A percentile compares a stretch with the other conserved stretches of the same genome.
phyloP scores from a whole-genome alignment of 169 alveolate genomes.

The Perkinsus olseni region DNA sequence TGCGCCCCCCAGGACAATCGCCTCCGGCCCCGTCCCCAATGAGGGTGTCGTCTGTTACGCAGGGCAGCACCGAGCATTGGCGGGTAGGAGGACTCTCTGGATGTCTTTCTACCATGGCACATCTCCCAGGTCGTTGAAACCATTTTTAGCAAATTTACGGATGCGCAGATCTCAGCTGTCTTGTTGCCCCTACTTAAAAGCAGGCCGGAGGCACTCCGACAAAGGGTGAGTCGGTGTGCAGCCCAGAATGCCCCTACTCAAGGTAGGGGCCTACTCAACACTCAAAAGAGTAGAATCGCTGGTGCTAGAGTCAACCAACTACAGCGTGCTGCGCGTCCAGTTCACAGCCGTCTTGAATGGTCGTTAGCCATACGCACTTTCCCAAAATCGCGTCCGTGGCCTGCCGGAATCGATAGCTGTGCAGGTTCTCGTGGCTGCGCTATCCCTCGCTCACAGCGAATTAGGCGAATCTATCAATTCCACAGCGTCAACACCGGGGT shows the following conservation, averaged over 20 bases:
- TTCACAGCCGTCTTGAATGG: too few relatives aligned
- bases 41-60: not conserved
- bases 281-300: too few relatives aligned
- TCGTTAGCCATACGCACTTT: too few relatives aligned
- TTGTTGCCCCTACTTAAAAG: not conserved
- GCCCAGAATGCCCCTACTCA: too few relatives aligned
- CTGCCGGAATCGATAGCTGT: too few relatives aligned
- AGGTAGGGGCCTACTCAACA: too few relatives aligned
- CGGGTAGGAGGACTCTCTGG: not conserved
- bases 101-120: not conserved
- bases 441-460: not conserved
- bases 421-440: not conserved
- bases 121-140: not conserved
- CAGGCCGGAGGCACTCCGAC: not conserved
- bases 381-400: too few relatives aligned
- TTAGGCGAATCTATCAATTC: not conserved
- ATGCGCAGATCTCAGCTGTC: not conserved
- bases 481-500: not conserved
- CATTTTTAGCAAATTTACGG: not conserved
- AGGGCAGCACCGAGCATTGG: constrained; percentile 2
- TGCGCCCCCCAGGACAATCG: not conserved
- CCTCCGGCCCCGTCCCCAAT: not conserved
- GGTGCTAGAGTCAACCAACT: too few relatives aligned
- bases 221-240: not conserved
- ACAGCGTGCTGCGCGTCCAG: too few relatives aligned